phyloP scores from a whole-genome alignment of 2,329 filamentous ascomycete species.

The Arthrocladium fulminans region DNA sequence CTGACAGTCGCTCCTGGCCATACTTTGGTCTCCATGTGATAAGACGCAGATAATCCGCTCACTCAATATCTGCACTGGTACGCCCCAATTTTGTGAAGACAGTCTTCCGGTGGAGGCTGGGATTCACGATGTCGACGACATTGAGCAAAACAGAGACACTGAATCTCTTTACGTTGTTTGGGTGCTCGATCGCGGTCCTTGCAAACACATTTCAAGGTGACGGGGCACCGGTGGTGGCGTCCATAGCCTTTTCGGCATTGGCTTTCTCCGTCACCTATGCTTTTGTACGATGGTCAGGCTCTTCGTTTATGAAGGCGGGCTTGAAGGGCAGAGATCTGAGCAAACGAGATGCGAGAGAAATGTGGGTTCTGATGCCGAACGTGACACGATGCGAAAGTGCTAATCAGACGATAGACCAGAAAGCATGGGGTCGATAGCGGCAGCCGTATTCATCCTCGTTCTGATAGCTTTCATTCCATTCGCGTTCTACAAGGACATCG shows the following conservation, averaged over 20 bases:
- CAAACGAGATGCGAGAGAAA: slow-evolving; percentile 64
- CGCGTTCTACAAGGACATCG: slow-evolving; percentile 96
- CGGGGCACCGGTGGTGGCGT: slow-evolving; percentile 81
- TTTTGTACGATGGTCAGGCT: slow-evolving; percentile 87
- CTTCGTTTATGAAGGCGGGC: slow-evolving; percentile 77
- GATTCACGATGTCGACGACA: slow-evolving; percentile 28
- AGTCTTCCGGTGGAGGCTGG: too few species aligned
- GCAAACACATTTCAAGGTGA: slow-evolving; percentile 74
- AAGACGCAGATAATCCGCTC: not conserved
- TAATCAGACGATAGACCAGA: slow-evolving; percentile 54
- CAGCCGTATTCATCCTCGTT: slow-evolving; percentile 79
- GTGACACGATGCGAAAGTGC: not conserved
- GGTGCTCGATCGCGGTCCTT: slow-evolving; percentile 64
- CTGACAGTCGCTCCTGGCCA: not conserved
- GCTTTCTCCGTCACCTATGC: slow-evolving; percentile 75
- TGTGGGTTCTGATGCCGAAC: slow-evolving; percentile 42
- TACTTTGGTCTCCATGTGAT: not conserved
- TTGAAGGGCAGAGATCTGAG: slow-evolving; percentile 84
- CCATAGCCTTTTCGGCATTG: slow-evolving; percentile 73
- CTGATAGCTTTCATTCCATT: slow-evolving; percentile 93
- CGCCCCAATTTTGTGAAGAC: too few species aligned
- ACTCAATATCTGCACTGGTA: too few species aligned
- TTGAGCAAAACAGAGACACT: slow-evolving; percentile 48
- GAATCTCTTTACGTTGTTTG: slow-evolving; percentile 54
- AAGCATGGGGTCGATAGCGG: slow-evolving; percentile 90